Evolutionary conservation across 1,284 basidiomycete species (phyloP), one percentile per base, ranked within the genome.

Genomic region (Prillingera fragicola): DNA sequence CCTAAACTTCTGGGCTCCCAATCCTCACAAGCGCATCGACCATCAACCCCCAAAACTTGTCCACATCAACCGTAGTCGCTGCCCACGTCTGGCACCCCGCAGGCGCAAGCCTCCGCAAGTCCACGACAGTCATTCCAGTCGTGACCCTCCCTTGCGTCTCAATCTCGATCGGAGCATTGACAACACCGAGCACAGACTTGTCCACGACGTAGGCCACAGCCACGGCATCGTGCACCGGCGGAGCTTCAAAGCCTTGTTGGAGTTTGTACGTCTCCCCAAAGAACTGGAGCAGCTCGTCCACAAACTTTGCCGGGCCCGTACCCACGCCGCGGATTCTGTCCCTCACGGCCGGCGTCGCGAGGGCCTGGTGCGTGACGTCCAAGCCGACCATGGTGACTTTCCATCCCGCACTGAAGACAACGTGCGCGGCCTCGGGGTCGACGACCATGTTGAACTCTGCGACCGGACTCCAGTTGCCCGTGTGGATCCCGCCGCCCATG

Each of bases 381-480:
- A 56, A 48, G 3, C 48, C 48, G 29, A 56, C 51, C 54, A 52
- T 52, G 21, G 36, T 38, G 9, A 40, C 28, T 19, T 41, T 38
- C 29, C 44, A 35, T 3, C 43, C 47, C 6, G 43, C 41, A 15
- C 12, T 12, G 34, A 56, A 47, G 21, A 56, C 46, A 3, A 43
- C 28, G 13, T 36, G 18, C 3, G 55, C 55, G 2, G 55, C 55
- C 37, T 56, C 55, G 9, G 54, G 54, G 35, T 56, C 54, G 45
- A 43, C 41, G 32, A 29, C 34, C 21, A 50, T 47, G 51, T 56
- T 56, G 43, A 56, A 56, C 32, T 56, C 54, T 8, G 50, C 50
- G 18, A 25, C 38, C 3, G 50, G 32, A 1, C 37, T 39, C 36
- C 43, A 39, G 40, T 52, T 52, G 14, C 54, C 54, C 8, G 40